phyloP scores from a whole-genome alignment of 2,329 filamentous ascomycete species.

The Pseudogymnoascus sp. region DNA sequence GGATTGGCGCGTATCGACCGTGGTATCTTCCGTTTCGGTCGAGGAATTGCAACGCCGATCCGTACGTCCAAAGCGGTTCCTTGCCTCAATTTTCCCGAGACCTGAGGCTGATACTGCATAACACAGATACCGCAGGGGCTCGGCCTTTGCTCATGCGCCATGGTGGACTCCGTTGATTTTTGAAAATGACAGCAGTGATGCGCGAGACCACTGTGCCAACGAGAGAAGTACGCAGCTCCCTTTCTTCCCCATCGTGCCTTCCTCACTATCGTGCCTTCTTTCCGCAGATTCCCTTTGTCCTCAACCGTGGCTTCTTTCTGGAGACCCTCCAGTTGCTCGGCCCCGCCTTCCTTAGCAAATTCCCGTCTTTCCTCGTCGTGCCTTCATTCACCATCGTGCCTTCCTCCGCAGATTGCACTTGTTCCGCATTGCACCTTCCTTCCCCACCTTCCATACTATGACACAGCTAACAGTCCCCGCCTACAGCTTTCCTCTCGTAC shows the following conservation, averaged over 20 bases:
- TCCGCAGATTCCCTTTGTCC: neutral
- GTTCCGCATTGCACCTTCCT: constrained; percentile 31
- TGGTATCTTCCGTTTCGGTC: constrained; percentile 40
- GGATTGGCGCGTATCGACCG: constrained; percentile 35
- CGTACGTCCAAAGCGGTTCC: neutral
- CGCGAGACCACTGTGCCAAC: constrained; percentile 45
- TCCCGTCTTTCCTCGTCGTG: constrained; percentile 16
- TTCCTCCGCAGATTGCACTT: neutral
- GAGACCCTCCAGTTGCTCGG: neutral
- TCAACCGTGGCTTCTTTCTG: neutral
- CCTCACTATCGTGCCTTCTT: constrained; percentile 16
- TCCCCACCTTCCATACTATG: constrained; percentile 52
- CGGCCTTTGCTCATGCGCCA: neutral
- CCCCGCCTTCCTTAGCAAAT: neutral
- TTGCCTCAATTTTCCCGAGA: neutral
- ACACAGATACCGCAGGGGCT: neutral
- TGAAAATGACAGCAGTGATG: constrained; percentile 57
- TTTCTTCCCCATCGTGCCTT: neutral
- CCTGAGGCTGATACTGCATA: constrained; percentile 14
- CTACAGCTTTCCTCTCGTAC: constrained; percentile 79
- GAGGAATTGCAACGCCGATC: constrained; percentile 28
- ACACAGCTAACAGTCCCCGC: constrained; percentile 36
- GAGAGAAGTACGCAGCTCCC: constrained; percentile 31
- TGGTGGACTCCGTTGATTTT: constrained; percentile 44
- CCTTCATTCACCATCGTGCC: neutral